A percentile compares a stretch with the other conserved stretches of the same genome.
phyloP scores from a whole-genome alignment of 345 rosid genomes.

The Hibiscus mutabilis region DNA sequence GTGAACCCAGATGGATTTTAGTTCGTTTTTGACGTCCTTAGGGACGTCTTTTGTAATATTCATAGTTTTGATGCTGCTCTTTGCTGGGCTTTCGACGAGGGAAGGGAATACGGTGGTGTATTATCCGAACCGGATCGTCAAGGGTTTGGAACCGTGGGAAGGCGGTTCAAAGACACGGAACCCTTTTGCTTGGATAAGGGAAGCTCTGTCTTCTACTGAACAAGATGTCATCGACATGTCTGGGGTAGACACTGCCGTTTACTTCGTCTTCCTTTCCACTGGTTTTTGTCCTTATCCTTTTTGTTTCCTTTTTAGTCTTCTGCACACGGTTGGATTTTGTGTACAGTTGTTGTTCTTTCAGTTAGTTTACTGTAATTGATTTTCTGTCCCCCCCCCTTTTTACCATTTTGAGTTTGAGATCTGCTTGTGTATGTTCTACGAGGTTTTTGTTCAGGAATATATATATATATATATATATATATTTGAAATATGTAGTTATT shows the following conservation, averaged over 20 bases:
- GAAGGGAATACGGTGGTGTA: conserved; percentile 62
- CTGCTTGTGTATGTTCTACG: no score
- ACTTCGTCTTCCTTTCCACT: conserved; percentile 84
- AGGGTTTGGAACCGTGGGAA: conserved; percentile 70
- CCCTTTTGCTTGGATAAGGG: conserved; percentile 76
- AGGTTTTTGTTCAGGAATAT: no score
- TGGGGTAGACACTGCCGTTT: conserved; percentile 85
- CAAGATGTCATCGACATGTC: conserved; percentile 60
- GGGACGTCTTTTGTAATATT: conserved; percentile 66
- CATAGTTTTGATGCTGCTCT: conserved; percentile 55
- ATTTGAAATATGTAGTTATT: no score
- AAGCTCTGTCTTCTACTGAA: conserved; percentile 61
- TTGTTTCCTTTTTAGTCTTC: neutral
- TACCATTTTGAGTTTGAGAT: neutral
- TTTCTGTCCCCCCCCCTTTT: neutral
- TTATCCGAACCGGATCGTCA: conserved; percentile 82
- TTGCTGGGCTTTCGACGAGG: conserved; percentile 61
- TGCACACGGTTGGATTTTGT: neutral
- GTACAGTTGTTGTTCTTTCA: neutral
- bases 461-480: no score
- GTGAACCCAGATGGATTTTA: conserved; percentile 57
- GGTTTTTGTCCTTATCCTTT: conserved; percentile 31
- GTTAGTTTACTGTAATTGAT: neutral
- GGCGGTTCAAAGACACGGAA: conserved; percentile 50
- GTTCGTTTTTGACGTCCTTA: conserved; percentile 73